Base-by-base conservation (phyloP, 805 yeast genomes). In the Lipomyces kockii region DNA sequence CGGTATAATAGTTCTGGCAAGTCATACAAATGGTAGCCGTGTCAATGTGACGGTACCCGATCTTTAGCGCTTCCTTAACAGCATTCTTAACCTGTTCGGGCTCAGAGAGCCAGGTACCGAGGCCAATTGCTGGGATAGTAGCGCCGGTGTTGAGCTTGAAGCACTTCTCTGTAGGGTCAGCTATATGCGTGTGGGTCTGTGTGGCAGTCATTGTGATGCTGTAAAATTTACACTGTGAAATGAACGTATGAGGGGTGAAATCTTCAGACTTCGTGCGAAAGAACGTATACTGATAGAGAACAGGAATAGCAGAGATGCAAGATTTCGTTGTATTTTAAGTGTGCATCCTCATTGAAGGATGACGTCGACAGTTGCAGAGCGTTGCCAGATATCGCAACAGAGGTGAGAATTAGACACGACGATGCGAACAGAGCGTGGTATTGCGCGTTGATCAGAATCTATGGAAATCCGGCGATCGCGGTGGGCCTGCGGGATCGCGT, bases 31-130 rank as follows among this genome's bases (percentile, higher is more conserved):
- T 66, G 56, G 61, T 85, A 35, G 97, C 95, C 27, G 91, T 86
- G 78, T 90, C 96, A 71, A 91, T 87, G 77, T 90, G 96, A 71
- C 86, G 84, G 80, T 89, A 89, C 35, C 94, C 94, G 56, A 81
- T 81, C 52, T 76, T 75, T 70, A 87, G 78, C 8, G 96, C 70
- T 17, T 63, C 70, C 46, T 79, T 77, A 54, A 88, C 90, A 43
- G 93, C 84, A 25, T 81, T 78, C 53, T 66, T 72, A 73, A 85
- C 90, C 8, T 82, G 86, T 29, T 82, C 83, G 49, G 83, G 83
- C 22, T 81, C 82, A 22, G 84, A 76, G 27, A 88, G 84, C 89
- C 90, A 89, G 35, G 95, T 89, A 57, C 96, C 95, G 59, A 89
- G 83, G 2, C 91, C 93, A 53, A 90, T 80, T 17, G 81, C 83